Base-by-base conservation (phyloP, 345 rosid species). In the Eutrema heterophyllum region DNA sequence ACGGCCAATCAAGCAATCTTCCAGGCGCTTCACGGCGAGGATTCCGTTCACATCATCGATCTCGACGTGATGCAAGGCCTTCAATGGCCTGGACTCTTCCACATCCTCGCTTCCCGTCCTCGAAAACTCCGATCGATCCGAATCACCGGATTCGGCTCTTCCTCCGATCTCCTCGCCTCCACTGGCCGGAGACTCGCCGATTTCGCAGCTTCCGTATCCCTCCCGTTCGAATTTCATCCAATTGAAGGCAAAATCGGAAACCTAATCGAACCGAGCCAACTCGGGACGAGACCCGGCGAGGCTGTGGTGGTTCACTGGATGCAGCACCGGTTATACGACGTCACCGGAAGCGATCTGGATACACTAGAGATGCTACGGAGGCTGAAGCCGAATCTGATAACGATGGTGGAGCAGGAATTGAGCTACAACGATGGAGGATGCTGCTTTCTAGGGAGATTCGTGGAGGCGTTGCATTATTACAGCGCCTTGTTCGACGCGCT, bases 41-140 rank as follows among this genome's bases (percentile, higher is more conserved):
- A 94, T 41, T 83, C 86, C 27, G 82, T 94, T 72, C 98, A 94
- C 79, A 79, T 94, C 83, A 86, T 94, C 83, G 98, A 94, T 50
- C 85, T 94, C 32, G 98, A 94, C 64, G 87, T 94, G 38, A 94
- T 94, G 97, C 98, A 94, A 58, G 98, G 98, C 13, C 98, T 94
- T 68, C 98, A 94, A 78, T 94, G 98, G 98, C 98, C 98, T 4
- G 98, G 95, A 13, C 64, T 94, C 70, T 94, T 94, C 82, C 95
- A 94, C 88, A 94, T 94, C 73, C 95, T 94, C 66, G 94, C 96
- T 12, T 89, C 97, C 7, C 81, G 98, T 70, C 72, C 94, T 7
- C 83, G 80, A 35, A 93, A 91, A 80, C 80, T 86, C 72, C 90
- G 89, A 6, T 91, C 98, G 6, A 55, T 93, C 71, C 82, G 94